Evolutionary conservation across 1,139 yeast species (phyloP), one percentile per base, ranked within the genome.

Genomic region (Arxiozyma telluris): DNA sequence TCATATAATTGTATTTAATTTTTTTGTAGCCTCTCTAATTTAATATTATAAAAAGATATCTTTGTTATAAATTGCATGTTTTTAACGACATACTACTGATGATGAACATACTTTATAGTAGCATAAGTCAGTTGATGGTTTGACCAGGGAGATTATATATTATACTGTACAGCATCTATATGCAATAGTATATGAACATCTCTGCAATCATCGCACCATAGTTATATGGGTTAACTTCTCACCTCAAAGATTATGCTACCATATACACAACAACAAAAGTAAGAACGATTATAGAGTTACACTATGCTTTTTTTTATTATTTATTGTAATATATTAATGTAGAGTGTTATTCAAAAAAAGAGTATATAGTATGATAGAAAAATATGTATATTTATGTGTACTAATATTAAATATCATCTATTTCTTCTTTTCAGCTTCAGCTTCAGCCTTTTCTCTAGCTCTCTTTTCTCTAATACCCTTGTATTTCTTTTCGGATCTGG

Each of bases 381-480:
- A 46, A 38, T 21, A 43, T 43, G 45, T 43, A 46, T 46, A 46
- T 46, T 42, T 41, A 49, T 38, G 30, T 22, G 34, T 34, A 43
- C 47, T 44, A 47, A 43, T 42, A 49, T 45, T 47, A 39, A 50
- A 54, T 56, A 52, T 71, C 34, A 46, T 67, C 82, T 86, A 87
- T 84, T 89, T 89, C 89, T 89, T 89, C 91, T 90, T 90, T 73
- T 89, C 96, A 80, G 96, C 96, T 82, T 91, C 98, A 76, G 97
- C 97, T 80, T 88, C 98, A 77, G 98, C 98, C 82, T 82, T 82
- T 68, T 90, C 97, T 74, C 77, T 84, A 71, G 95, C 95, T 81
- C 96, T 87, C 95, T 91, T 91, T 75, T 85, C 98, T 81, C 96
- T 89, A 79, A 83, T 79, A 82, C 98, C 98, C 76, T 77, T 81